Evolutionary conservation across 345 rosid species (phyloP), one percentile per base, ranked within the genome.

Genomic region (Viola odorata): DNA sequence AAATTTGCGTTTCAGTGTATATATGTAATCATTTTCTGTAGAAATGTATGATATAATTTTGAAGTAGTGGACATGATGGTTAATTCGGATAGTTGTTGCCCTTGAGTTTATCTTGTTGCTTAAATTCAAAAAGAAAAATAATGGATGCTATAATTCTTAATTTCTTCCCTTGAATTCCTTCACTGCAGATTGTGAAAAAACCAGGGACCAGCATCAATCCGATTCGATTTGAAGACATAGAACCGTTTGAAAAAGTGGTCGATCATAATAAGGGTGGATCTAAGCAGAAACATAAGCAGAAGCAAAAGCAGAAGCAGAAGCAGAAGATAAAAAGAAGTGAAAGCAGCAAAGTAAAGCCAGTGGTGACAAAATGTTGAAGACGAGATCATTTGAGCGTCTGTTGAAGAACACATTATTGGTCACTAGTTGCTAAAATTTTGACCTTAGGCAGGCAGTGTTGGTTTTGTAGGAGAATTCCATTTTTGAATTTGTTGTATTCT

Each of bases 151-250:
- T 32, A 10, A 6, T 5, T 12, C 40, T 45, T 61, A 4, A 7
- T 23, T 53, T 62, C 56, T 38, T 11, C 37, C 57, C 54, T 8
- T 9, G 11, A 63, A 48, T 65, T 23, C 51, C 37, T 12, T 23
- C 7, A 11, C 14, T 53, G 66, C 81, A 90, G 99, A 90, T 90
- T 71, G 85, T 83, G 78, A 90, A 87, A 78, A 94, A 67, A 62
- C 47, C 87, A 9, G 99, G 97, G 45, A 73, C 78, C 45, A 88
- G 81, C 16, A 90, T 90, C 62, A 82, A 88, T 65, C 99, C 99
- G 7, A 77, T 94, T 45, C 79, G 75, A 67, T 86, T 75, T 53
- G 79, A 83, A 81, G 91, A 85, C 62, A 81, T 83, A 68, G 83
- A 85, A 77, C 80, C 83, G 32, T 78, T 84, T 57, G 90, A 80